phyloP scores from a whole-genome alignment of 257 asterid genomes.

The Striga asiatica region DNA sequence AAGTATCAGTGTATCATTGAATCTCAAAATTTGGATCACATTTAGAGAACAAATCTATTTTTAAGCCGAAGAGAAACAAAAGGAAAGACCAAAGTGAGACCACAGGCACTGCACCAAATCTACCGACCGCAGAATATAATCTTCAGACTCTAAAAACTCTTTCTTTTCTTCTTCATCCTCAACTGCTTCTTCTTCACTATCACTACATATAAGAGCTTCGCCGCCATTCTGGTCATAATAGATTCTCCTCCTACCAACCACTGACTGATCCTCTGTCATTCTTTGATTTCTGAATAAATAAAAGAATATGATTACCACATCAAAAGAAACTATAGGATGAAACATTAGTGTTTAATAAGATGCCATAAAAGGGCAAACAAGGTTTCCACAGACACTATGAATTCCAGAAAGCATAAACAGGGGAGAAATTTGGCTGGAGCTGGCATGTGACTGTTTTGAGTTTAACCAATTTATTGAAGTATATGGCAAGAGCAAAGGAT shows the following conservation, averaged over 20 bases:
- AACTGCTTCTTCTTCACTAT: constrained; percentile 79
- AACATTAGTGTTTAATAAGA: not conserved
- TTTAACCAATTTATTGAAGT: not conserved
- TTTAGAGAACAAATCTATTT: not conserved
- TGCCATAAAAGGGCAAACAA: constrained; percentile 6
- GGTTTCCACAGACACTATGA: not conserved
- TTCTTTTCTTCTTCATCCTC: constrained; percentile 82
- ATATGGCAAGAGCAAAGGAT: not conserved
- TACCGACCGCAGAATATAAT: constrained; percentile 79
- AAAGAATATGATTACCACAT: constrained; percentile 5
- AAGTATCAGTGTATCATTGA: not conserved
- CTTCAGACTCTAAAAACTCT: constrained; percentile 80
- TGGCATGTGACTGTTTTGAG: not conserved
- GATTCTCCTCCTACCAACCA: constrained; percentile 90
- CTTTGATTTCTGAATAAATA: constrained; percentile 64
- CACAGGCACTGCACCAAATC: constrained; percentile 17
- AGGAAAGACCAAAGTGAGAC: constrained; percentile 8
- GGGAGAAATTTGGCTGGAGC: not conserved
- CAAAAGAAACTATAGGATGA: not conserved
- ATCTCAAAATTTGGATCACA: constrained; percentile 10
- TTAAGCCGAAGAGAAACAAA: not conserved
- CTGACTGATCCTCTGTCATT: constrained; percentile 96
- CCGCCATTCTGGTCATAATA: constrained; percentile 90
- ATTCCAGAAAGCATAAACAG: not conserved
- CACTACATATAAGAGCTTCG: constrained; percentile 93